Percentiles rank a stretch among this genome's conserved stretches.
Conservation (phyloP, 352 stramenopile species). For the Aphanomyces invadans region DNA sequence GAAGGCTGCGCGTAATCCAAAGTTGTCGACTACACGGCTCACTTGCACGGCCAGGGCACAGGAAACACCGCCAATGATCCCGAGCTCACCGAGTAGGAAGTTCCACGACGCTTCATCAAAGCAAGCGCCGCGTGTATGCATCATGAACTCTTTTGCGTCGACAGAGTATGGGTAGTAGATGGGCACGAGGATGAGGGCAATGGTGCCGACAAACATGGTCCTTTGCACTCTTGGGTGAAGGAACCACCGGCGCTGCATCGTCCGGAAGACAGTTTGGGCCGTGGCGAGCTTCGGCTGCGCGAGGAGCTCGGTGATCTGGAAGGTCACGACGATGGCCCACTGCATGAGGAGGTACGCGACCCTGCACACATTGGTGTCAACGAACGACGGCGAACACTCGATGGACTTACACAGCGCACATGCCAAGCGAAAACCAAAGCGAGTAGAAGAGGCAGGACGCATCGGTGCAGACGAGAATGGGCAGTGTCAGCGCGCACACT, state of each 20-base stretch:
- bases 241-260: background rate
- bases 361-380: background rate
- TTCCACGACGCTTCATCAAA: background rate
- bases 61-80: background rate
- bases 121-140: background rate
- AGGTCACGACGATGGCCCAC: background rate
- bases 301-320: constrained; percentile 11
- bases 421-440: background rate
- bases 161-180: background rate
- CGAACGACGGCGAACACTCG: too few relatives aligned
- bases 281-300: background rate
- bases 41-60: background rate
- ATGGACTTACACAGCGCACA: background rate
- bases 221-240: background rate
- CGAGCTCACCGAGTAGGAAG: background rate
- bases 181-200: background rate
- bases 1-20: background rate
- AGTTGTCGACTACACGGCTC: constrained; percentile 8
- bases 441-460: constrained; percentile 2
- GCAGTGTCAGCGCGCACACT: background rate
- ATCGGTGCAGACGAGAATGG: background rate
- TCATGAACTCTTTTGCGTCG: background rate
- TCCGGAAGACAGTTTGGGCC: background rate
- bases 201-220: background rate
- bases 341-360: constrained; percentile 4